Evolutionary conservation across 441 rosid species (phyloP).

Genomic region (Omphalea diandra): DNA sequence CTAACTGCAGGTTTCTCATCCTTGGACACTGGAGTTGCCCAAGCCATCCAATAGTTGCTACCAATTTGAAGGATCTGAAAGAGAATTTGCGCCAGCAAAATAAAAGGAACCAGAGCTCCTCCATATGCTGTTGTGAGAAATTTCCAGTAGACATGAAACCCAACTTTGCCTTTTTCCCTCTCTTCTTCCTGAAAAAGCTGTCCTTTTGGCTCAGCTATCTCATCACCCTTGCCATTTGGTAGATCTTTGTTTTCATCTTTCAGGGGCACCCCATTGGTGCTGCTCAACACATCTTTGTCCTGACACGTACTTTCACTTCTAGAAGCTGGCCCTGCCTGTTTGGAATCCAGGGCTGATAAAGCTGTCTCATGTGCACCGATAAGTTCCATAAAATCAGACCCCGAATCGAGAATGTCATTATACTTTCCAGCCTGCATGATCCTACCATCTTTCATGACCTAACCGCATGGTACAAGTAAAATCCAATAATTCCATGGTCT

Average conservation of each 20-base stretch:
- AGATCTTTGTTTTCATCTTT: conserved; percentile 38
- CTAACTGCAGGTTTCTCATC: conserved; percentile 52
- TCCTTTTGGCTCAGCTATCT: conserved; percentile 41
- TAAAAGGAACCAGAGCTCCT: conserved; percentile 82
- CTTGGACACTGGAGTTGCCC: conserved; percentile 74
- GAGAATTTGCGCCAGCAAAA: conserved; percentile 55
- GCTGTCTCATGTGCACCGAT: conserved; percentile 82
- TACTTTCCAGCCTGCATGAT: conserved; percentile 87
- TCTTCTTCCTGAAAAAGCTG: conserved; percentile 93
- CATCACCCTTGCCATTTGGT: conserved; percentile 38
- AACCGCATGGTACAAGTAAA: too few relatives aligned
- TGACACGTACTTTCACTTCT: conserved; percentile 23
- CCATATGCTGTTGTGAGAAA: conserved; percentile 75
- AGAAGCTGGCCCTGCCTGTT: conserved; percentile 32
- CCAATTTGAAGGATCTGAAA: conserved; percentile 79
- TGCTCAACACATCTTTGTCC: conserved; percentile 19
- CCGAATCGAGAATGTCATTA: conserved; percentile 60
- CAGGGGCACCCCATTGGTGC: conserved; percentile 21
- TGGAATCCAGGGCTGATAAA: conserved; percentile 47
- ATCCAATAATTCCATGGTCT: conserved; percentile 2
- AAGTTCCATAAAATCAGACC: conserved; percentile 83
- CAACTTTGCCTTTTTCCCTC: conserved; percentile 87
- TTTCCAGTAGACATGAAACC: conserved; percentile 70
- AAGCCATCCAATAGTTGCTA: conserved; percentile 94
- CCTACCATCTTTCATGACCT: conserved; percentile 92